Evolutionary conservation across 2,329 filamentous ascomycete genomes (phyloP), one percentile per base, ranked within the genome.

Genomic region (Aspergillus proliferans): DNA sequence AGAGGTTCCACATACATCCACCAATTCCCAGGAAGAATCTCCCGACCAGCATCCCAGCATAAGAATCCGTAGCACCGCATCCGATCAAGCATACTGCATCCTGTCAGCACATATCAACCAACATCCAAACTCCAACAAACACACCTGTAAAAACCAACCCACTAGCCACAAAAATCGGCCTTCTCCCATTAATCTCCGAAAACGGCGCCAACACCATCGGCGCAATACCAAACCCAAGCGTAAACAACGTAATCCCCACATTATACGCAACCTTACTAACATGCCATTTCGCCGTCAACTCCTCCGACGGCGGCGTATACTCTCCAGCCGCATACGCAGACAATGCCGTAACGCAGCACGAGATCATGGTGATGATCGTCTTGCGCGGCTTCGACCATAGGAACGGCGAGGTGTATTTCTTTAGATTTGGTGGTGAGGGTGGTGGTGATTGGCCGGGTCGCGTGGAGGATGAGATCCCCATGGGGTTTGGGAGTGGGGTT

Each of bases 171-270:
- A 95, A 92, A 18, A 93, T 86, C 0, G 89, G 87, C 50, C 87
- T 82, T 4, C 90, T 81, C 4, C 90, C 90, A 68, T 91, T 88
- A 65, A 92, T 85, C 70, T 95, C 89, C 2, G 84, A 88, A 56
- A 94, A 84, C 0, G 89, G 89, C 0, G 89, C 89, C 0, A 95
- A 77, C 0, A 88, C 76, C 88, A 95, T 94, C 0, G 89, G 89
- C 0, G 87, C 86, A n/a, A 89, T 69, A 0, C 79, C 88, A 57
- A 95, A 95, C 5, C 89, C 89, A 21, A 77, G 61, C 34, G 87
- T 91, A 66, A 91, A 95, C 0, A 81, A 81, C 0, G 88, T 92
- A 51, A 95, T 86, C 30, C 89, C 89, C 0, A 82, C 75, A 3
- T 86, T 71, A 10, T 83, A 77, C 2, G 81, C 82, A 18, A 85